Conservation (phyloP, 305 asterid species). For the Solanum hybrid region DNA sequence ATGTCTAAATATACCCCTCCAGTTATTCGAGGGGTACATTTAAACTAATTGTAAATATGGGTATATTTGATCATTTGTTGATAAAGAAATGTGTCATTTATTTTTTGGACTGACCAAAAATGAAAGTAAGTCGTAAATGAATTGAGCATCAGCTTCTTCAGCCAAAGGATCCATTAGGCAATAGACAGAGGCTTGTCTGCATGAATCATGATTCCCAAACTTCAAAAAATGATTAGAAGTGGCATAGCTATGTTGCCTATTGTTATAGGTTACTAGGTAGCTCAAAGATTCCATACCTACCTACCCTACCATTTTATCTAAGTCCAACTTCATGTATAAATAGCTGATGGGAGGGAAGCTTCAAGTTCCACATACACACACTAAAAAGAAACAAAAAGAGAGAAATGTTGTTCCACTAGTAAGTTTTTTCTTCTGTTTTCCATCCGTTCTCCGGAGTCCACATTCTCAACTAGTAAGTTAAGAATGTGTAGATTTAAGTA, state of each 20-base stretch:
- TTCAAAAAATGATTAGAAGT: not conserved
- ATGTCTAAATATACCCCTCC: not conserved
- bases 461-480: not conserved
- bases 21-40: not conserved
- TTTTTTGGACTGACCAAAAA: too few relatives aligned
- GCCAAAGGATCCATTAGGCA: not conserved
- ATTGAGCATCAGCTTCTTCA: not conserved
- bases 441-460: too few relatives aligned
- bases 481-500: not conserved
- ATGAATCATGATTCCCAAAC: not conserved
- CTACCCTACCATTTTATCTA: not conserved
- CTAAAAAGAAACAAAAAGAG: not conserved
- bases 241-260: not conserved
- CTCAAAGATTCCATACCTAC: not conserved
- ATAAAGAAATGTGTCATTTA: not conserved
- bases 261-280: not conserved
- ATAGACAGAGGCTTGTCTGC: not conserved
- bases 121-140: not conserved
- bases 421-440: too few relatives aligned
- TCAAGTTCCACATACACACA: not conserved
- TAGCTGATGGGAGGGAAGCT: not conserved
- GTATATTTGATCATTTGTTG: too few relatives aligned
- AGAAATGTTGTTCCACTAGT: not conserved
- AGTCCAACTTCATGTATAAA: not conserved
- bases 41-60: too few relatives aligned